Conservation (phyloP, 2,329 filamentous ascomycete species). For the Colletotrichum gigasporum region DNA sequence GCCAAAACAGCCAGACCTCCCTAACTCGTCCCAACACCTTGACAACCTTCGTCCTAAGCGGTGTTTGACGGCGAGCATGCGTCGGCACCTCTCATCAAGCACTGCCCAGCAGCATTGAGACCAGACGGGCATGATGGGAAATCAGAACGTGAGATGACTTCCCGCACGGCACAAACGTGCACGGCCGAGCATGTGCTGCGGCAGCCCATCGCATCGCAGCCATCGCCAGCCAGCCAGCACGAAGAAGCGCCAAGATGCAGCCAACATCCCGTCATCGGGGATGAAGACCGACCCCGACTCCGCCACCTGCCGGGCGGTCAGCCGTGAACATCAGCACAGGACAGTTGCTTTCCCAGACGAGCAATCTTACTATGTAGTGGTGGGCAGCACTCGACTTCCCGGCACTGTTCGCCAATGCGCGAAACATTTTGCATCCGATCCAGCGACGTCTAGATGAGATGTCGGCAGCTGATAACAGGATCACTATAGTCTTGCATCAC, state of each 20-base stretch:
- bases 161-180: not conserved
- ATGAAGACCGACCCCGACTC: not conserved
- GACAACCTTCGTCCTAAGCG: constrained; percentile 7
- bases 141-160: not conserved
- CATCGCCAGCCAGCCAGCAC: not conserved
- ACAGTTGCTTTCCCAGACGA: not conserved
- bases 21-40: constrained; percentile 19
- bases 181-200: not conserved
- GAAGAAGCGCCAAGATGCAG: not conserved
- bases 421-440: not conserved
- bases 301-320: not conserved
- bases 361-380: too few species aligned
- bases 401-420: too few species aligned
- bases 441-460: not conserved
- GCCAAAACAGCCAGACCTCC: too few species aligned
- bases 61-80: not conserved
- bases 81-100: not conserved
- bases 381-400: too few species aligned
- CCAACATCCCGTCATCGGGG: constrained; percentile 3
- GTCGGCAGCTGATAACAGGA: constrained; percentile 2
- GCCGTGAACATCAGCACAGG: not conserved
- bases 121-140: constrained; percentile 5
- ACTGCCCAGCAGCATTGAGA: not conserved
- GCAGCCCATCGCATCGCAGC: not conserved
- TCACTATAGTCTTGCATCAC: not conserved